phyloP scores from a whole-genome alignment of 768 basidiomycete species.

The Amanita fuliginea region DNA sequence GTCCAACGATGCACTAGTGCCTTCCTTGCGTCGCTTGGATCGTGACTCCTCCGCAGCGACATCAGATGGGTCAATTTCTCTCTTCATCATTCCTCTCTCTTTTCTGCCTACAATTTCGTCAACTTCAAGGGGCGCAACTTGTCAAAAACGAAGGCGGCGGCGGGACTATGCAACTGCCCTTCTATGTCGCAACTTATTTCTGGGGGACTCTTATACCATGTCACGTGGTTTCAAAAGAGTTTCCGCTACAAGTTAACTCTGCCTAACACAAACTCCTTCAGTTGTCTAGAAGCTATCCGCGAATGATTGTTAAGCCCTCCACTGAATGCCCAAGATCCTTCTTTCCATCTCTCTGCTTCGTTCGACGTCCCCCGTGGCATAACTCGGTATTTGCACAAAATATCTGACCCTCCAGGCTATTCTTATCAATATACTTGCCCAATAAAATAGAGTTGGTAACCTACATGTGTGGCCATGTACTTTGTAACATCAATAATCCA shows the following conservation, averaged over 20 bases:
- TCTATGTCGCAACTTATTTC: constrained; percentile 6
- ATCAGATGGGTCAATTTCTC: constrained; percentile 22
- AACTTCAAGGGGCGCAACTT: background rate
- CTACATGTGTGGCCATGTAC: constrained; percentile 59
- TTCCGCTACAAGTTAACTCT: constrained; percentile 12
- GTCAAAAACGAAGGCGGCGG: background rate
- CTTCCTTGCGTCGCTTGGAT: constrained; percentile 33
- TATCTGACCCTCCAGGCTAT: constrained; percentile 51
- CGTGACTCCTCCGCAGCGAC: constrained; percentile 27
- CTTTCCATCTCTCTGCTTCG: constrained; percentile 12
- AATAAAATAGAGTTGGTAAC: constrained; percentile 15
- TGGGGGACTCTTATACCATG: background rate
- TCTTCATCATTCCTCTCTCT: constrained; percentile 25
- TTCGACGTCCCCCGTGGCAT: background rate
- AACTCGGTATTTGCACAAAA: constrained; percentile 36
- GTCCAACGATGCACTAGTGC: constrained; percentile 26
- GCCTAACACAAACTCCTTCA: constrained; percentile 40
- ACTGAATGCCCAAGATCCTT: constrained; percentile 55
- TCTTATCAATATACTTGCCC: background rate
- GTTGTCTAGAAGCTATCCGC: constrained; percentile 36
- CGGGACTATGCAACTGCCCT: constrained; percentile 1
- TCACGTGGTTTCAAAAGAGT: constrained; percentile 5
- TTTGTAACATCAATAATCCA: constrained; percentile 49
- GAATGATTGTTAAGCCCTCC: constrained; percentile 70
- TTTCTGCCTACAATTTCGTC: background rate